These are phyloP conservation scores for Choanephora cucurbitarum DNA, from an alignment of 371 early-diverging fungal species.

Conservation along the genomic window DNA sequence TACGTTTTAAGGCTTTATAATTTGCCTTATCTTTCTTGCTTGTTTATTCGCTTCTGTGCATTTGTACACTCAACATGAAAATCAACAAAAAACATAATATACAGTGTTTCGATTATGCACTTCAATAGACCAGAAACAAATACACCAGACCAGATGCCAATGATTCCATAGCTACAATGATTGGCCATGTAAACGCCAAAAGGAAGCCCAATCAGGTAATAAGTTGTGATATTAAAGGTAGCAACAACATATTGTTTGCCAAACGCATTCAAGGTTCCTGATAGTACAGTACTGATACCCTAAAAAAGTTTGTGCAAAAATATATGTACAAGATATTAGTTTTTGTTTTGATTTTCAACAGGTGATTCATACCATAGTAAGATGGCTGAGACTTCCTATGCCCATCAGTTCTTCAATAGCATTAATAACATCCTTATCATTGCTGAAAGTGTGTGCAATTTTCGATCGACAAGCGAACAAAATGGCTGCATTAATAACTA, in stretches of 20 bases:
- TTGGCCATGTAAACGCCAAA: constrained; percentile 41
- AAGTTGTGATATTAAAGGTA: constrained; percentile 33
- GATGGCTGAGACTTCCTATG: constrained; percentile 76
- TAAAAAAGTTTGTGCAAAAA: constrained; percentile 6
- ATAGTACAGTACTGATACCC: constrained; percentile 41
- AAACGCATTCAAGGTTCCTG: constrained; percentile 37
- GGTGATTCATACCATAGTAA: constrained; percentile 41
- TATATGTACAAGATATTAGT: not conserved
- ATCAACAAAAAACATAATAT: constrained; percentile 22
- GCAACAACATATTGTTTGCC: constrained; percentile 46
- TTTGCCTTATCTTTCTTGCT: constrained; percentile 25
- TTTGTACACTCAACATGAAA: constrained; percentile 33
- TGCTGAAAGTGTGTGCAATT: constrained; percentile 45
- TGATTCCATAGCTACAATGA: constrained; percentile 28
- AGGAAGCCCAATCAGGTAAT: constrained; percentile 40
- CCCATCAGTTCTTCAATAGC: constrained; percentile 60
- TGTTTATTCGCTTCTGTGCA: constrained; percentile 23
- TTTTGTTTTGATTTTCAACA: not conserved
- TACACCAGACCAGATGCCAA: constrained; percentile 46
- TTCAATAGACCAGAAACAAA: constrained; percentile 40
- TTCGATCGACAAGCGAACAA: constrained; percentile 24
- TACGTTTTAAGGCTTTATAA: not conserved
- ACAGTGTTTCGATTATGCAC: constrained; percentile 22
- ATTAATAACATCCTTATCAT: constrained; percentile 50
- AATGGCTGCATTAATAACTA: constrained; percentile 21